A percentile compares a stretch with the other conserved stretches of the same genome.
phyloP scores from a whole-genome alignment of 2,329 filamentous ascomycete genomes.

The Alternaria rosae region DNA sequence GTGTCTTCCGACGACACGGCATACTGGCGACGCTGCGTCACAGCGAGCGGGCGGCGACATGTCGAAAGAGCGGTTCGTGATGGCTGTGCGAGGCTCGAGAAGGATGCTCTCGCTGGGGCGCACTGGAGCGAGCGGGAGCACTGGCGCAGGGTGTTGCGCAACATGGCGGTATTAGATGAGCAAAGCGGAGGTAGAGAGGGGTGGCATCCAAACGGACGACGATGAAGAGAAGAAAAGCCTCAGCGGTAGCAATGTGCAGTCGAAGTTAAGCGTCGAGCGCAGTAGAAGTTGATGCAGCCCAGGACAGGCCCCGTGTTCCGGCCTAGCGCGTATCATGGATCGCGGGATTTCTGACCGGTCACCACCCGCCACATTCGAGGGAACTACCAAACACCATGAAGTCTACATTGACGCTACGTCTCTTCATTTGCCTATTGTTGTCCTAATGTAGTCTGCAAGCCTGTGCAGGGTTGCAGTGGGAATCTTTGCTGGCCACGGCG shows the following conservation, averaged over 20 bases:
- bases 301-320: slow-evolving; percentile 25
- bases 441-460: neutral
- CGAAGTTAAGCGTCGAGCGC: neutral
- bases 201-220: slow-evolving; percentile 42
- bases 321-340: slow-evolving; percentile 24
- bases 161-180: slow-evolving; percentile 63
- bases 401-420: neutral
- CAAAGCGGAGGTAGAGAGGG: slow-evolving; percentile 28
- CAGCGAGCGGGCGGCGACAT: slow-evolving; percentile 57
- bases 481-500: neutral
- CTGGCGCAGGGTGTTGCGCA: slow-evolving; percentile 72
- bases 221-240: slow-evolving; percentile 28
- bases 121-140: slow-evolving; percentile 71
- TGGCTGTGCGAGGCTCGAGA: slow-evolving; percentile 51
- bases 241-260: slow-evolving; percentile 25
- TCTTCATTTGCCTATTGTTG: neutral
- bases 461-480: neutral
- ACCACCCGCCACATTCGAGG: slow-evolving; percentile 1
- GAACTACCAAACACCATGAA: neutral
- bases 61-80: slow-evolving; percentile 54
- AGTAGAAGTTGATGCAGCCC: slow-evolving; percentile 23
- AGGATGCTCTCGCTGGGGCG: slow-evolving; percentile 56
- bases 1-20: slow-evolving; percentile 66
- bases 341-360: slow-evolving; percentile 19
- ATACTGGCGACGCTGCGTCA: slow-evolving; percentile 63